Conservation (phyloP, 257 asterid genomes). For the Paulownia fortunei region DNA sequence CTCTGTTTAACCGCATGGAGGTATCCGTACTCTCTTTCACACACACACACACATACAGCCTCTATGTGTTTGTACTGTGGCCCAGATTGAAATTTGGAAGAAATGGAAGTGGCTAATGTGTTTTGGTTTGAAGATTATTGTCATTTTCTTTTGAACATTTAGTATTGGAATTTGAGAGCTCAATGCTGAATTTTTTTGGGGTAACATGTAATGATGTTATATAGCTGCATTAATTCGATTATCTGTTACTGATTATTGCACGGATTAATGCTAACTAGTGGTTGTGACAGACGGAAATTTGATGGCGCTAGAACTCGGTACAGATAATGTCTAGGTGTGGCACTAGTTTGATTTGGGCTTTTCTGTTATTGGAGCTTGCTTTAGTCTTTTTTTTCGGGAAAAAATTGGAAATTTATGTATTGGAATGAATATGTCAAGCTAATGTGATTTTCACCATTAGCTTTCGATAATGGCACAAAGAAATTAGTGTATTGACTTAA, state of each 20-base stretch:
- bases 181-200: neutral
- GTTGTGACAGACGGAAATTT: slow-evolving; percentile 2
- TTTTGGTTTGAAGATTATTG: neutral
- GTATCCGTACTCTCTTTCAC: slow-evolving; percentile 38
- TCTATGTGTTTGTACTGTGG: neutral
- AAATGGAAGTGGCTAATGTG: slow-evolving; percentile 6
- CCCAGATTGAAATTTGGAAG: neutral
- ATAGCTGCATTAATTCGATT: slow-evolving; percentile 14
- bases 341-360: slow-evolving; percentile 22
- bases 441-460: neutral
- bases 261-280: neutral
- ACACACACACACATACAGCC: neutral
- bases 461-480: neutral
- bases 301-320: slow-evolving; percentile 6
- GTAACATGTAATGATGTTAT: neutral
- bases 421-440: neutral
- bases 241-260: neutral
- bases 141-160: neutral
- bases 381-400: neutral
- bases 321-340: neutral
- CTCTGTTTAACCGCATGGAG: slow-evolving; percentile 74
- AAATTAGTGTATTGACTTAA: slow-evolving; percentile 6
- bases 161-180: slow-evolving; percentile 7
- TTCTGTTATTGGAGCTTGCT: slow-evolving; percentile 18
- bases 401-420: neutral